Conservation (phyloP, 495 filamentous ascomycete species). For the Trichocladium uniseriatum region DNA sequence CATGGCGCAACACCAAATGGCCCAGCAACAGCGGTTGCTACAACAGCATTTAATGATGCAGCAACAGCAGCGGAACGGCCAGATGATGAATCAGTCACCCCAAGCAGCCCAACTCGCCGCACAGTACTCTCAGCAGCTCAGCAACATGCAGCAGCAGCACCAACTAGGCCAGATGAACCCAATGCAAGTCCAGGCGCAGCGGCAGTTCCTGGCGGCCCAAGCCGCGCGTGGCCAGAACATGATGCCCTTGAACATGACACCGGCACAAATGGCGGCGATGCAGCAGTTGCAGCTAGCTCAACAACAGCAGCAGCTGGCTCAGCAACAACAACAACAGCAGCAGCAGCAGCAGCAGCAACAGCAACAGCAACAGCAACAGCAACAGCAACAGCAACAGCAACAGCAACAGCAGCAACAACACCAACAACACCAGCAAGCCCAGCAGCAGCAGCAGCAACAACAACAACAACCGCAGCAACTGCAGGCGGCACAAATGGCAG, state of each 20-base stretch:
- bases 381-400: slow-evolving; percentile 29
- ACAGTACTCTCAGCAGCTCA: slow-evolving; percentile 27
- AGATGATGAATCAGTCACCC: slow-evolving; percentile 19
- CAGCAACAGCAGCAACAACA: slow-evolving; percentile 28
- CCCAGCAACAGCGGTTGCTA: slow-evolving; percentile 24
- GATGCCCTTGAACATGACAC: slow-evolving; percentile 30
- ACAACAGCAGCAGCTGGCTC: slow-evolving; percentile 25
- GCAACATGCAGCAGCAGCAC: slow-evolving; percentile 25
- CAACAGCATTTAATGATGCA: slow-evolving; percentile 33
- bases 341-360: slow-evolving; percentile 25
- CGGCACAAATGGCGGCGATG: slow-evolving; percentile 30
- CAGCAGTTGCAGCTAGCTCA: slow-evolving; percentile 31
- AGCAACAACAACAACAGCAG: slow-evolving; percentile 28
- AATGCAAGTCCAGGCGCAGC: slow-evolving; percentile 27
- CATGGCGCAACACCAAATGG: slow-evolving; percentile 28
- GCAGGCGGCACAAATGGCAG: neutral
- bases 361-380: slow-evolving; percentile 24
- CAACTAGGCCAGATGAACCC: slow-evolving; percentile 17
- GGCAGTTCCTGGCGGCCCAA: slow-evolving; percentile 23
- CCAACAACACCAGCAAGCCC: slow-evolving; percentile 32
- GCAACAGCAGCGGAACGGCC: slow-evolving; percentile 25
- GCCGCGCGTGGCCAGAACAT: slow-evolving; percentile 22
- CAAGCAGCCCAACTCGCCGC: slow-evolving; percentile 21
- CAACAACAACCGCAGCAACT: slow-evolving; percentile 14
- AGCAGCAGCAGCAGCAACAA: slow-evolving; percentile 25